Conservation (phyloP, 2,329 filamentous ascomycete species). For the Colletotrichum sp. region DNA sequence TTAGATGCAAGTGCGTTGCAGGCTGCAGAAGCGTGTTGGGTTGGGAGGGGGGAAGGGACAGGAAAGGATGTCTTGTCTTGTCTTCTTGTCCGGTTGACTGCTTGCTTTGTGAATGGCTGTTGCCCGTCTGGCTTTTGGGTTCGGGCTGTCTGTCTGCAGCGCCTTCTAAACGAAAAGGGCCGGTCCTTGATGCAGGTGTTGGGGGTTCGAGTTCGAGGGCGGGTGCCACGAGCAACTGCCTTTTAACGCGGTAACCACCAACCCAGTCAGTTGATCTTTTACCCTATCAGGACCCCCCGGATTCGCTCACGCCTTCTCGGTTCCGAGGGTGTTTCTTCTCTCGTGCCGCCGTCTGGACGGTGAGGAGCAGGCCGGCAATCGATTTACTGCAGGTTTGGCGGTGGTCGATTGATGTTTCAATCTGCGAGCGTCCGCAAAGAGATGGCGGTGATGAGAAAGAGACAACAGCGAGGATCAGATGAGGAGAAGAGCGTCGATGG, state of each 20-base stretch:
- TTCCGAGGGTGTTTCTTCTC: not conserved
- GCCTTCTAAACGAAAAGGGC: conserved; percentile 10
- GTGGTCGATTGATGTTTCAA: not conserved
- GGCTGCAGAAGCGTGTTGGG: conserved; percentile 23
- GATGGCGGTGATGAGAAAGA: not conserved
- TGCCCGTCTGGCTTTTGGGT: conserved; percentile 25
- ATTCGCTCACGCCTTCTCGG: not conserved
- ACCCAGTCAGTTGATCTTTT: conserved; percentile 5
- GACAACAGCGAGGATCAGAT: not conserved
- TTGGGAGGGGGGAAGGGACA: conserved; percentile 28
- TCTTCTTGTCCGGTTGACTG: not conserved
- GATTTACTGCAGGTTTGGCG: not conserved
- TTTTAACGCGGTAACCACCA: not conserved
- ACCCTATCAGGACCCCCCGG: not conserved
- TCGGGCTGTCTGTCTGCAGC: conserved; percentile 4
- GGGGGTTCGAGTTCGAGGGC: not conserved
- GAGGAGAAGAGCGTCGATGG: not conserved
- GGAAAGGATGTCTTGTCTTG: not conserved
- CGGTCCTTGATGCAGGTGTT: conserved; percentile 8
- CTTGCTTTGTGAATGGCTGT: not conserved
- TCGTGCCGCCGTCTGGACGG: not conserved
- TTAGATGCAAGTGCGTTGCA: conserved; percentile 26
- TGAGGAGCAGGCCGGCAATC: not conserved
- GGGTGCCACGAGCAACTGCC: conserved; percentile 12
- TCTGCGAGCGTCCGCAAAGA: not conserved